Evolutionary conservation across 2,329 filamentous ascomycete genomes (phyloP), one percentile per base, ranked within the genome.

Genomic region (Colletotrichum sp.): DNA sequence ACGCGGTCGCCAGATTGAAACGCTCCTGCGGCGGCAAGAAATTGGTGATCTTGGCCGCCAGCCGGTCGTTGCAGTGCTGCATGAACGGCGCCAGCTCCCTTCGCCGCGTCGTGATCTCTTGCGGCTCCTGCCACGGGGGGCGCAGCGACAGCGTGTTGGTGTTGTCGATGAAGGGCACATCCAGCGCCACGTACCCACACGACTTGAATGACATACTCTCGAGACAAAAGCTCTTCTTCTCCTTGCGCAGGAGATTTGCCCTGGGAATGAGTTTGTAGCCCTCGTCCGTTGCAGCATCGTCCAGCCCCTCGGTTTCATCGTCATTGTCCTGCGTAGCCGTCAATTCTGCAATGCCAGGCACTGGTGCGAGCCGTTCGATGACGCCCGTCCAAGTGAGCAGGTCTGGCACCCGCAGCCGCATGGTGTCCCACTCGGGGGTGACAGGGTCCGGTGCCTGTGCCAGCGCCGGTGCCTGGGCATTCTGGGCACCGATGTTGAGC

Each of bases 151-250:
- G 77, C 62, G 87, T 79, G 28, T 76, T 77, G 65, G 83, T 81
- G 12, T 87, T 84, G 71, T 86, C 83, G 61, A 87, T 81, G 30
- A 80, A 80, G 1, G 79, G 69, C 0, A 76, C 34, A 21, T 85
- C 82, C 2, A 93, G 80, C 7, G 83, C 81, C 38, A 88, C 89
- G 78, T 93, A 93, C 66, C 92, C 92, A 79, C 92, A 93, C 0
- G 91, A 93, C 36, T 87, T 88, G 82, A 93, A 89, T 1, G 86
- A 85, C 34, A 93, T 82, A 16, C 79, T 81, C 30, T 81, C 80
- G 26, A 88, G 78, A 18, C 78, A 78, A 43, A 83, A 83, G 5
- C 69, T 74, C n/a, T 66, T 73, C 76, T 83, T 79, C 34, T 85
- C 82, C 6, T 32, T 56, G 7, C 69, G n/a, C 18, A 83, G 79